Base-by-base conservation (phyloP, 306 rosid genomes). In the Casuarina equisetifolia region DNA sequence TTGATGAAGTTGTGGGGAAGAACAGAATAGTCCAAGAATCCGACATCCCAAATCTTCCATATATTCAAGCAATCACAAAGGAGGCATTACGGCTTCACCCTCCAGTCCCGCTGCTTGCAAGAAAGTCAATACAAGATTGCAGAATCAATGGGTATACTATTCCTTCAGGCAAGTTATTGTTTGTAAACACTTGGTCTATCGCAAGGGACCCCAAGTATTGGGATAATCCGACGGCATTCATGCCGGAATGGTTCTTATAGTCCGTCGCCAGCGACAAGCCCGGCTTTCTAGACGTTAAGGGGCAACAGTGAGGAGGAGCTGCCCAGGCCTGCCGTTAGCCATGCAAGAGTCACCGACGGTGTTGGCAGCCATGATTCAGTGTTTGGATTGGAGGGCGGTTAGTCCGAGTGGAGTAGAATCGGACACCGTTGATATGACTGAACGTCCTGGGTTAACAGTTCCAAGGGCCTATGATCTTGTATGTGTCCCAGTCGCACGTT, bases 71-170 rank as follows among this genome's bases (percentile, higher is more conserved):
- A 7, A 78, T 86, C 3, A 72, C 88, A 20, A 86, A 85, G 64
- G 96, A 89, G 67, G 71, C 85, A 45, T 45, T 85, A 3, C 78
- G 93, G 42, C 77, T 87, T 66, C 88, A 89, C 77, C 96, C 96
- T 1, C 80, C 93, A n/a, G 73, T 78, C 3, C 79, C 90, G 0
- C 71, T 85, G 36, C 43, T 84, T 0, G 36, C 77, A 13, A 78
- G 96, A 84, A 80, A 79, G 40, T 87, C 84, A 15, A 74, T 78
- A 0, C 20, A 76, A 42, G 74, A 76, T 3, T 82, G 90, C 50
- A 83, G 77, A 36, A 59, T 91, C 2, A 49, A 75, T 0, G 80
- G 78, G 3, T 89, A 46, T 36, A 79, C 78, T 16, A 81, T 89
- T 20, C 89, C 90, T 0, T 67, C 58, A 20, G 75, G 84, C 52